Base-by-base conservation (phyloP, 176 grass and related monocot genomes). In the Lolium rigidum region DNA sequence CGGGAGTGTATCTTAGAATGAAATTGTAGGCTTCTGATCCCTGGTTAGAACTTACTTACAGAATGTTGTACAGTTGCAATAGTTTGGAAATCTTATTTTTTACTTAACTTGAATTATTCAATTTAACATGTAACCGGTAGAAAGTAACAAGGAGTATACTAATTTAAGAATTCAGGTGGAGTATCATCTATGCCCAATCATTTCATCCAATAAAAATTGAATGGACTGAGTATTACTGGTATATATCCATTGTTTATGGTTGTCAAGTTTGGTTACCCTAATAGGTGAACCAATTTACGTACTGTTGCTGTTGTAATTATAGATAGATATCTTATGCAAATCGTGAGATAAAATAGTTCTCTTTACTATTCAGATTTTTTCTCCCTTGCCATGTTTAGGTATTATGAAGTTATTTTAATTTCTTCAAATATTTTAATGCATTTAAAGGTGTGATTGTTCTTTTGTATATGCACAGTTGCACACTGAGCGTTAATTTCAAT, bases 201-300 rank as follows among this genome's bases (percentile, higher is more conserved):
- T n/a, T 77, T 14, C 43, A 58, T 82, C n/a, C 64, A 57, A 66
- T 84, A 18, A 62, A 80, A 66, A 20, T 68, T 80, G 67, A 76
- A 85, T 68, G 37, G 21, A 81, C 15, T 50, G 22, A 15, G 46
- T 73, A 46, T 67, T 78, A 60, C 22, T 15, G 26, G 25, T 55
- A 48, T 70, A 22, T 60, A 60, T 49, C 49, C n/a, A 10, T 6
- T 41, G 20, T 71, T 70, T 16, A 41, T 67, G 71, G 71, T 60
- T 10, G 74, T 81, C 5, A 76, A 43, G 52, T 86, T 85, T 76
- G 20, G 7, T 44, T n/a, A 70, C 41, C 43, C 21, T 49, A n/a
- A 24, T 68, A 17, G 13, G 22, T 55, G 7, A 70, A 4, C 10
- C 15, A 43, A 43, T 83, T 74, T 26, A 60, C 18, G 14, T 57